Percentiles rank a stretch among this genome's conserved stretches.
Conservation (phyloP, 2,329 filamentous ascomycete genomes). For the Beauveria varroae region DNA sequence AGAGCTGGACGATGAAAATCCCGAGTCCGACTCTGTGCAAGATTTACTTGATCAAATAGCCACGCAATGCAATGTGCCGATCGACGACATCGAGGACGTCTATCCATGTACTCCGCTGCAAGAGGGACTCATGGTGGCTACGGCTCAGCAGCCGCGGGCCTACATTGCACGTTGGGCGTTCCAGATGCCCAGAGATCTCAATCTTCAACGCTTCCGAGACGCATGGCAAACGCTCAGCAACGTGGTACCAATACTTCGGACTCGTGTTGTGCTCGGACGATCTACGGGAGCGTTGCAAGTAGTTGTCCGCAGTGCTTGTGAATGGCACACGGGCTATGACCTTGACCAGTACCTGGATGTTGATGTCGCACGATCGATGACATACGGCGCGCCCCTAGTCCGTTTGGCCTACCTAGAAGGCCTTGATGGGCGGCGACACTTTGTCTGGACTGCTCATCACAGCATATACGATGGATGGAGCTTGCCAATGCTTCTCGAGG, state of each 20-base stretch:
- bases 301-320: background rate
- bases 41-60: background rate
- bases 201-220: background rate
- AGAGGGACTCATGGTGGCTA: slow-evolving; percentile 7
- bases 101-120: slow-evolving; percentile 13
- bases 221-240: background rate
- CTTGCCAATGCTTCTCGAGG: background rate
- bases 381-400: background rate
- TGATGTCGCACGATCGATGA: background rate
- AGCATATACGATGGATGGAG: background rate
- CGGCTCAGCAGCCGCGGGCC: slow-evolving; percentile 3
- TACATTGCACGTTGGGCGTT: background rate
- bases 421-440: slow-evolving; percentile 5
- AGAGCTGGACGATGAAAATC: background rate
- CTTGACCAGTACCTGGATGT: background rate
- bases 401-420: slow-evolving; percentile 10
- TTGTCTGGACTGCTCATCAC: background rate
- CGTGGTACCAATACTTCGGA: background rate
- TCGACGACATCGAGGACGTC: slow-evolving; percentile 6
- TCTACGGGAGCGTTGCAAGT: background rate
- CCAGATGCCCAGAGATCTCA: background rate
- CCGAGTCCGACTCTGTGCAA: background rate
- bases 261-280: background rate
- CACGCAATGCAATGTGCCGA: background rate
- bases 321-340: background rate